These are phyloP conservation scores for Colletotrichum liaoningense DNA, from an alignment of 2,329 filamentous ascomycete species.

Conservation along the genomic window DNA sequence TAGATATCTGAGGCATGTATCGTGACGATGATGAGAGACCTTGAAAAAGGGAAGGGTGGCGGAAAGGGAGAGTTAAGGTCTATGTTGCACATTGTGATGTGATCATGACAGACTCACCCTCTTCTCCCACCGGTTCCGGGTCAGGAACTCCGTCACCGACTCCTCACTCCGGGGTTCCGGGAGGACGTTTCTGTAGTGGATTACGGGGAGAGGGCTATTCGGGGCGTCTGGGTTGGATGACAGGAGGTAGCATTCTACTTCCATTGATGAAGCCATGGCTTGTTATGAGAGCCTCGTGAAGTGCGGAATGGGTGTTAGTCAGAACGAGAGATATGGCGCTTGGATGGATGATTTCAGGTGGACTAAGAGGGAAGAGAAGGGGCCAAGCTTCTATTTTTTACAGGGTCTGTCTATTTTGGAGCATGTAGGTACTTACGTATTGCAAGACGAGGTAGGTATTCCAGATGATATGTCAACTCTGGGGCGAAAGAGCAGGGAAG, in stretches of 20 bases:
- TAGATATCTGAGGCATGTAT: not conserved
- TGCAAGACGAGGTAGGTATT: not conserved
- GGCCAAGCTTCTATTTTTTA: not conserved
- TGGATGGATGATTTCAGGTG: not conserved
- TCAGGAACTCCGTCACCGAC: conserved; percentile 33
- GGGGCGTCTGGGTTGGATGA: conserved; percentile 8
- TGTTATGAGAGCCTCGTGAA: not conserved
- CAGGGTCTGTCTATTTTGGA: not conserved
- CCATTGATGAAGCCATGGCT: not conserved
- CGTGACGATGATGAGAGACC: not conserved
- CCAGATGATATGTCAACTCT: not conserved
- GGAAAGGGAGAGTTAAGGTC: not conserved
- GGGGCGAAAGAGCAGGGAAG: not conserved
- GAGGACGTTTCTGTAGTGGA: conserved; percentile 38
- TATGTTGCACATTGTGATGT: no score
- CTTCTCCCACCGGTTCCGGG: conserved; percentile 38
- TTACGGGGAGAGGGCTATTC: conserved; percentile 38
- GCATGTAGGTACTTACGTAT: no score
- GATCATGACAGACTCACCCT: conserved; percentile 15
- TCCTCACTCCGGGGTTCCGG: conserved; percentile 36
- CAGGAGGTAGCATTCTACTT: not conserved
- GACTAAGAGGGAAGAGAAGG: not conserved
- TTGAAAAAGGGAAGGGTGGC: not conserved
- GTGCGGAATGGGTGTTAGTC: not conserved
- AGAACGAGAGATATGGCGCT: not conserved